Evolutionary conservation across 2,329 filamentous ascomycete species (phyloP).

Genomic region (Pseudogymnoascus sp.): DNA sequence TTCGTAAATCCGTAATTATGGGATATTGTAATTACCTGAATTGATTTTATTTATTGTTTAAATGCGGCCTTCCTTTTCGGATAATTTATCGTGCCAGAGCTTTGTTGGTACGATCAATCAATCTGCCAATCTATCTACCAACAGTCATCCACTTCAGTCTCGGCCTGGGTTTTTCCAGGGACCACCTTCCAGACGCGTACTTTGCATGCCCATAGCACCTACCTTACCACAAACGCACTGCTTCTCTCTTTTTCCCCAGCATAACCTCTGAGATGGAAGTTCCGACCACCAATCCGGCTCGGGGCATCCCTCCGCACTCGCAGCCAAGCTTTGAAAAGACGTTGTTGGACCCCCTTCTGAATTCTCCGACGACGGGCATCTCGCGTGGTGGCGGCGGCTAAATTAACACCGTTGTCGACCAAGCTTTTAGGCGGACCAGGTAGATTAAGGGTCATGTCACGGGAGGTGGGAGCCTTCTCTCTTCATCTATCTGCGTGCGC

Average conservation of each 20-base stretch:
- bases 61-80: background rate
- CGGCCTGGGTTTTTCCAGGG: background rate
- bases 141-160: background rate
- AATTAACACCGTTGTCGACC: background rate
- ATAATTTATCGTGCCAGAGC: background rate
- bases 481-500: background rate
- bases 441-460: background rate
- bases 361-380: background rate
- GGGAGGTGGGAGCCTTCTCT: background rate
- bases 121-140: background rate
- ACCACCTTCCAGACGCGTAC: background rate
- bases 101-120: background rate
- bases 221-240: background rate
- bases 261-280: background rate
- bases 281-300: background rate
- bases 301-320: background rate
- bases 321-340: background rate
- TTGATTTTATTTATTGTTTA: background rate
- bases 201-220: background rate
- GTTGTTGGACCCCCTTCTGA: background rate
- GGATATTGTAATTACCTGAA: background rate
- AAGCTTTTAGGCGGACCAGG: background rate
- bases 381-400: background rate
- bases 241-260: background rate
- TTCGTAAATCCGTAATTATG: background rate